Percentiles rank a stretch among this genome's conserved stretches.
These are phyloP conservation scores for Echria macrotheca DNA, from an alignment of 495 filamentous ascomycete species.

Conservation along the genomic window DNA sequence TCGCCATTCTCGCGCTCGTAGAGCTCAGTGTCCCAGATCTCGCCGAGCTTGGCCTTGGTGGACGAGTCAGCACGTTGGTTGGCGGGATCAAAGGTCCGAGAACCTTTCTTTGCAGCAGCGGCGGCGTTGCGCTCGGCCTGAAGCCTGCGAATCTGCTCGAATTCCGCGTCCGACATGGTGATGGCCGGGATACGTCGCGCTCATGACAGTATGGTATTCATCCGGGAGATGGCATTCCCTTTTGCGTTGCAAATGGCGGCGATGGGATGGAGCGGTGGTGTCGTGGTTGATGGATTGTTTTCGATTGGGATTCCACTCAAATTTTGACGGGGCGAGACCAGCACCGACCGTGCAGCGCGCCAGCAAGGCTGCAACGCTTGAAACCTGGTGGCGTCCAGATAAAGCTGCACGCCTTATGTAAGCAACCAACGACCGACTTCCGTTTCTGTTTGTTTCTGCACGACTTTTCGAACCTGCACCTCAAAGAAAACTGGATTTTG, in stretches of 20 bases:
- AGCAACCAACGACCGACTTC: too few relatives aligned
- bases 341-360: neutral
- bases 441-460: too few relatives aligned
- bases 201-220: conserved; percentile 13
- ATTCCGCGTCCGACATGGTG: conserved; percentile 66
- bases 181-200: conserved; percentile 4
- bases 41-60: conserved; percentile 91
- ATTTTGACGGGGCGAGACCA: conserved; percentile 11
- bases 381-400: conserved; percentile 8
- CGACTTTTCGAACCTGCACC: too few relatives aligned
- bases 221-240: conserved; percentile 2
- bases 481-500: too few relatives aligned
- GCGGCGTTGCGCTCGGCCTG: conserved; percentile 90
- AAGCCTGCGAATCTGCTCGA: conserved; percentile 74
- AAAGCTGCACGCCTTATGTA: conserved; percentile 9
- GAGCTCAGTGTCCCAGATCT: conserved; percentile 87
- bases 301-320: neutral
- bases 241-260: too few relatives aligned
- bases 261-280: too few relatives aligned
- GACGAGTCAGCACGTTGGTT: conserved; percentile 84
- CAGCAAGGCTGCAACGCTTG: conserved; percentile 6
- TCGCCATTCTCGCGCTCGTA: conserved; percentile 77
- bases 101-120: conserved; percentile 77
- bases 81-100: conserved; percentile 77
- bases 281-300: neutral